Evolutionary conservation across 257 asterid species (phyloP), one percentile per base, ranked within the genome.

Genomic region (Solanum chmielewskii): DNA sequence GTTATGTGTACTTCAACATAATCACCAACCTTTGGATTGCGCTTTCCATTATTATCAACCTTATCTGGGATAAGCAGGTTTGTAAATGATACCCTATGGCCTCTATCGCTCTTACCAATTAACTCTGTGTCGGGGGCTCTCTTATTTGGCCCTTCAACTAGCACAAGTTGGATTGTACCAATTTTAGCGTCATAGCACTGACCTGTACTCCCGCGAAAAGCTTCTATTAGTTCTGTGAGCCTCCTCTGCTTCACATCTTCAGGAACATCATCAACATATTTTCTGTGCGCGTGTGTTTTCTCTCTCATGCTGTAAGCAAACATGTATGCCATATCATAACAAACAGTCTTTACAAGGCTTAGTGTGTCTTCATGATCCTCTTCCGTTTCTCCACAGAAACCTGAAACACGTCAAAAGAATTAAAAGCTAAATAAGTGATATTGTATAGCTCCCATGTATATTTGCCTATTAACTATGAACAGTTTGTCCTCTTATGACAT

Each of bases 271-370:
- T 96, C 99, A 10, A 64, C 92, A 83, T 97, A 97, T 90, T 94
- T 97, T 89, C 99, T 91, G 86, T 95, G 99, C 62, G 99, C 99
- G 60, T 97, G 99, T 80, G 99, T 97, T 94, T 97, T 97, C 91
- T 95, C 99, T 90, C 99, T 94, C 98, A 95, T 95, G 93, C 99
- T 95, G 94, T 95, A 97, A 84, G 98, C 99, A 93, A 97, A 97
- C 99, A 97, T 95, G 91, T 94, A 97, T 52, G 99, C 99, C 99
- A 97, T 95, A 85, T 96, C 98, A 88, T 95, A 96, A 42, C 97
- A 94, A 41, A 96, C 98, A 9, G 95, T 86, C 87, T 92, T 91
- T 10, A 94, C 71, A 18, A 96, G 95, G 92, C 92, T 92, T 71
- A 97, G 86, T 14, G 99, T 97, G 78, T 93, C 98, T 91, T 93